A percentile compares a stretch with the other conserved stretches of the same genome.
Evolutionary conservation across 2,329 filamentous ascomycete species (phyloP).

Genomic region (Fusarium pilosicola): DNA sequence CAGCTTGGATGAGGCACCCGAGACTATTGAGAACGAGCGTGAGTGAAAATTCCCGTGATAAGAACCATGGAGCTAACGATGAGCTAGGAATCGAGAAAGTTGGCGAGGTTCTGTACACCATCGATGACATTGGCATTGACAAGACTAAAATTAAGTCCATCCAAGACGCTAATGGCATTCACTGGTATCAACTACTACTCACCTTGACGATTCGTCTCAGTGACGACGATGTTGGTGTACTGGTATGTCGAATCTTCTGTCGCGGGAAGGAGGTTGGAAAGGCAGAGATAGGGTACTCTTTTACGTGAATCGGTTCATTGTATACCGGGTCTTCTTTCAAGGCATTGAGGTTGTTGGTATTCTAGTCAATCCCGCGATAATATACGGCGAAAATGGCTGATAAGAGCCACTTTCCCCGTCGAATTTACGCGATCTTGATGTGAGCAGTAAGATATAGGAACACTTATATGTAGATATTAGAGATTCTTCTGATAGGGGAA

Average conservation of each 20-base stretch:
- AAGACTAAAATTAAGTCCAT: neutral
- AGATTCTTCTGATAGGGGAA: neutral
- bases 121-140: neutral
- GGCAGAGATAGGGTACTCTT: neutral
- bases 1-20: neutral
- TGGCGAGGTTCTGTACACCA: neutral
- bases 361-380: neutral
- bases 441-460: fast-evolving
- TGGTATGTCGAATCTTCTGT: neutral
- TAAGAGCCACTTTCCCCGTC: fast-evolving
- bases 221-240: neutral
- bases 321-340: fast-evolving
- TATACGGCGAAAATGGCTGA: neutral
- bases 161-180: neutral
- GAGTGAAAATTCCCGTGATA: fast-evolving
- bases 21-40: neutral
- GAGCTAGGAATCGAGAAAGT: neutral
- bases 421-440: neutral
- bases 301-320: neutral
- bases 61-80: fast-evolving
- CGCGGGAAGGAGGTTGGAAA: neutral
- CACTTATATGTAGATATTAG: neutral
- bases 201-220: neutral
- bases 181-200: neutral
- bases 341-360: neutral